Conservation (phyloP, 176 grass and related monocot genomes). For the Otatea glauca region DNA sequence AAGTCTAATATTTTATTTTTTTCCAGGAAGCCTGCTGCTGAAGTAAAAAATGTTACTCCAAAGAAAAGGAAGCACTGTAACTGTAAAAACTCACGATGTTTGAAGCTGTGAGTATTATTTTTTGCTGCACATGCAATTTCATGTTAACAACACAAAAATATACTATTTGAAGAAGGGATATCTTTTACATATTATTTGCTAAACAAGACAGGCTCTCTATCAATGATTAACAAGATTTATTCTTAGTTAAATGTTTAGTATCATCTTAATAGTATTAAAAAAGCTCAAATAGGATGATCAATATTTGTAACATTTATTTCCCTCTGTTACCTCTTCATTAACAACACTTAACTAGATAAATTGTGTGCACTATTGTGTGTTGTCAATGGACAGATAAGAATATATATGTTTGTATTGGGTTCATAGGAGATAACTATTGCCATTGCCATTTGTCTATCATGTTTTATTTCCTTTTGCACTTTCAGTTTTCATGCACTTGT, state of each 20-base stretch:
- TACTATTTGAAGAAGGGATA: conserved; percentile 12
- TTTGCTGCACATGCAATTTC: conserved; percentile 2
- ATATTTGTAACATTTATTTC: background rate
- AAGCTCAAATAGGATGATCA: conserved; percentile 8
- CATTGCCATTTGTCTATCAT: conserved; percentile 6
- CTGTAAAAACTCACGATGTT: conserved; percentile 74
- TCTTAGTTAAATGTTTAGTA: conserved; percentile 11
- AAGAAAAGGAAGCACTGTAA: conserved; percentile 77
- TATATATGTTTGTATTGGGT: conserved; percentile 1
- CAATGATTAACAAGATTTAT: background rate
- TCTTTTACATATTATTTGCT: conserved; percentile 22
- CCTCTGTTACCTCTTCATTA: conserved; percentile 2
- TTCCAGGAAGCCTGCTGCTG: conserved; percentile 51
- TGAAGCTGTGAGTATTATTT: conserved; percentile 65
- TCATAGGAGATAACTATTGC: conserved; percentile 13
- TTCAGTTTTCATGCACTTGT: conserved; percentile 16
- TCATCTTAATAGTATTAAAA: conserved; percentile 30
- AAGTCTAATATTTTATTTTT: conserved; percentile 30
- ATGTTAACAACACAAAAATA: conserved; percentile 9
- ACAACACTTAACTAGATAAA: conserved; percentile 18
- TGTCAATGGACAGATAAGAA: conserved; percentile 1
- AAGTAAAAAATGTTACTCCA: conserved; percentile 57
- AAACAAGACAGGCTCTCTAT: background rate
- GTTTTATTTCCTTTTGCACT: conserved; percentile 9
- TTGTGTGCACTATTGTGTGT: background rate